Evolutionary conservation across 805 yeast genomes (phyloP), one percentile per base, ranked within the genome.

Genomic region (Ogataea henricii): DNA sequence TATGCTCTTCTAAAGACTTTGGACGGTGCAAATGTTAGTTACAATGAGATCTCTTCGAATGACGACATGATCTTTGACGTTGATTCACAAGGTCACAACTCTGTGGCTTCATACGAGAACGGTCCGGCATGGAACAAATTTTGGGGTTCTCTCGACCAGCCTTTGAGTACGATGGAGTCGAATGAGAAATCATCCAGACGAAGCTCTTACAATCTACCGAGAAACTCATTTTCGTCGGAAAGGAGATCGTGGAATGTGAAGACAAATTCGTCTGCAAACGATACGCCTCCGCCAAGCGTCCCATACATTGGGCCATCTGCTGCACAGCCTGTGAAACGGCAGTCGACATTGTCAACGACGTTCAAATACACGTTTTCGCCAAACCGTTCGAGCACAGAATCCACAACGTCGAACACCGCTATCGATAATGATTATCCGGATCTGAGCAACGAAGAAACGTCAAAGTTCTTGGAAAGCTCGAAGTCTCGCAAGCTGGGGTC

Each of bases 1-100:
- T 71, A 70, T 46, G 69, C 74, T 10, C 66, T 75, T 20, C 53
- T 74, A 20, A 56, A 64, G 12, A 71, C 69, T 20, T 55, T 74
- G 25, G 70, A 62, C 47, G 57, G 58, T 20, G 62, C 61, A 5
- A 54, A 57, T 32, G 49, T 57, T 33, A 45, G 51, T 12, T 55
- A 45, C 45, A 53, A 21, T 50, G 65, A 60, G 3, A 30, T 62
- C 43, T 44, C 53, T 53, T 20, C 66, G 57, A 7, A 63, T 59
- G 35, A 68, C 63, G 72, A 68, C 55, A 43, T 59, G 49, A 43
- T 63, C 58, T 48, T 68, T 68, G 73, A 65, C 43, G 43, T 57
- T 18, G 52, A 40, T 20, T 12, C 45, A 18, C 49, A 44, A 8
- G 55, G 51, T 26, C 39, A 38, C 41, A 36, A 45, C 16, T 39